Conservation (phyloP, 1,139 yeast genomes). For the Candida sanyaensis region DNA sequence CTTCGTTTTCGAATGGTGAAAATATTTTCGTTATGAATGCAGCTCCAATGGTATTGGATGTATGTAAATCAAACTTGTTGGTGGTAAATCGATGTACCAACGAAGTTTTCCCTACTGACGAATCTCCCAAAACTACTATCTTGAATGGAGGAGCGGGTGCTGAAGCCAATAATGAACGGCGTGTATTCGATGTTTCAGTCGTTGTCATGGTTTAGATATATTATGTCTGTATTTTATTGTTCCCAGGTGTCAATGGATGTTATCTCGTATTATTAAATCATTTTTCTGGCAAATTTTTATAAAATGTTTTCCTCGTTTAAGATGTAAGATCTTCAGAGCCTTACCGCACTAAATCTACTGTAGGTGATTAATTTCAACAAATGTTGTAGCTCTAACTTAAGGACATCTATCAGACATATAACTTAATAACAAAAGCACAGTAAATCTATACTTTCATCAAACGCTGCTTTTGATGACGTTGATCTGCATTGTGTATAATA, state of each 20-base stretch:
- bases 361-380: no score
- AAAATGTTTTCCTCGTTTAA: not conserved
- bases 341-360: not conserved
- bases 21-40: slow-evolving; percentile 46
- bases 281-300: not conserved
- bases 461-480: no score
- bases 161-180: slow-evolving; percentile 6
- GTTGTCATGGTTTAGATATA: not conserved
- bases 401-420: no score
- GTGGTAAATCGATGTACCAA: slow-evolving; percentile 45
- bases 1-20: slow-evolving; percentile 18
- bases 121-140: slow-evolving; percentile 47
- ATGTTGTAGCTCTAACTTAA: no score
- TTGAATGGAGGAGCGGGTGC: slow-evolving; percentile 28
- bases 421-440: no score
- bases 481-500: no score
- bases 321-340: not conserved
- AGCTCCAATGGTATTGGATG: slow-evolving; percentile 52
- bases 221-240: not conserved
- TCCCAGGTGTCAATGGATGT: no score
- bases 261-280: no score
- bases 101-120: slow-evolving; percentile 51
- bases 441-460: no score
- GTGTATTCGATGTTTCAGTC: not conserved
- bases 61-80: slow-evolving; percentile 35